Base-by-base conservation (phyloP, 129 eudicot species). In the Tagetes erecta region DNA sequence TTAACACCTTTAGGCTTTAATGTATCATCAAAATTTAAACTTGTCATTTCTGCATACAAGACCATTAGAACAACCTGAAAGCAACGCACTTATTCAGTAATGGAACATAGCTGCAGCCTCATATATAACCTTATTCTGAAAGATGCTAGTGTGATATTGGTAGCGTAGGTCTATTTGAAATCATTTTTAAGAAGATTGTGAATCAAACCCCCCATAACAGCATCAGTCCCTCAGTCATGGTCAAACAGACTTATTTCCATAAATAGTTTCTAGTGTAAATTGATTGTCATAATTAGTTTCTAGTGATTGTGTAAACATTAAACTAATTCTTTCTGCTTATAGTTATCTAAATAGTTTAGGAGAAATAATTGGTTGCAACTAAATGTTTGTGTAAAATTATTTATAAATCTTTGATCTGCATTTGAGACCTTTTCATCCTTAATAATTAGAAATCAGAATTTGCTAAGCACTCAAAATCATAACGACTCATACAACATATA, bases 141-240 rank as follows among this genome's bases (percentile, higher is more conserved):
- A 92, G 74, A 56, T 80, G 76, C 64, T 89, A 68, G 70, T 85
- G 80, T 49, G 97, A 96, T 39, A 92, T 71, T 41, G 96, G 93
- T 67, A 96, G 97, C 67, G 93, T 78, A 60, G 94, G 97, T 75
- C 96, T 89, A 89, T 78, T 78, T 64, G 31, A 40, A 38, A 75
- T 49, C 51, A 47, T 3, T 42, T 74, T 74, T 62, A 42, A 55
- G 52, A 44, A 67, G 51, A 42, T 62, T 8, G 36, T 73, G 46
- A 35, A 56, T 10, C 47, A n/a, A 72, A 42, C 8, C 46, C 46
- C 46, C 46, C 9, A 42, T 42, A 42, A 42, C 46, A 42, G 46
- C 46, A 42, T 42, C 10, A 0, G 46, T 42, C 46, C 46, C 6
- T 42, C 46, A 72, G 46, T 64, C 72, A 37, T 49, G 31, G 62